These are phyloP conservation scores for Trematosphaeria pertusa DNA, from an alignment of 2,329 filamentous ascomycete species.

Conservation along the genomic window DNA sequence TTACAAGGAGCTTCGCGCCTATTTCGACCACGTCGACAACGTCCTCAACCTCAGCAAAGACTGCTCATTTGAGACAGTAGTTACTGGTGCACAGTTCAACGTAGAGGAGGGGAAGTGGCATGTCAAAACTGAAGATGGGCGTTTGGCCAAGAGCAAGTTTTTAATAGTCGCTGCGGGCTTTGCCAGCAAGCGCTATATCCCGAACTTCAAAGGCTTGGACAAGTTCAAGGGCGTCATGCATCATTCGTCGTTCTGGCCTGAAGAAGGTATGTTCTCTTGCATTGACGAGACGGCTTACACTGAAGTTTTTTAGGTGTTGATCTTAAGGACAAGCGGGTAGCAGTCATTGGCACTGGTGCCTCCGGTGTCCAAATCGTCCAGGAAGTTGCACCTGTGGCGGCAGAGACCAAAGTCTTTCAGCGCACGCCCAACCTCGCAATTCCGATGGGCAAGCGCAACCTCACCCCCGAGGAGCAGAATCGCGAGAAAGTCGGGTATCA, in stretches of 20 bases:
- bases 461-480: too few relatives aligned
- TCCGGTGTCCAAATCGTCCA: constrained; percentile 67
- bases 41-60: constrained; percentile 57
- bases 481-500: too few relatives aligned
- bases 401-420: constrained; percentile 45
- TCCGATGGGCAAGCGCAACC: constrained; percentile 58
- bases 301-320: constrained; percentile 57
- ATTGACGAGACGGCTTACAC: too few relatives aligned
- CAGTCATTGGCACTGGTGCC: constrained; percentile 66
- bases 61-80: constrained; percentile 59
- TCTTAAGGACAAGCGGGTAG: constrained; percentile 62
- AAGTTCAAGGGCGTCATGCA: constrained; percentile 63
- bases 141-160: constrained; percentile 54
- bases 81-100: constrained; percentile 58
- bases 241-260: constrained; percentile 66
- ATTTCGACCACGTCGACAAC: constrained; percentile 64
- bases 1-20: constrained; percentile 57
- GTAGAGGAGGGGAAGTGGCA: constrained; percentile 53
- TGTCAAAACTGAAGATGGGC: constrained; percentile 56
- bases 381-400: constrained; percentile 45
- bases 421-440: constrained; percentile 68
- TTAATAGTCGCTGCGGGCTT: constrained; percentile 61
- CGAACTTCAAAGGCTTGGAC: constrained; percentile 62
- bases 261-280: too few relatives aligned
- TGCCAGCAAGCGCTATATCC: constrained; percentile 62